Evolutionary conservation across 495 filamentous ascomycete species (phyloP), one percentile per base, ranked within the genome.

Genomic region (Daldinia childiae): DNA sequence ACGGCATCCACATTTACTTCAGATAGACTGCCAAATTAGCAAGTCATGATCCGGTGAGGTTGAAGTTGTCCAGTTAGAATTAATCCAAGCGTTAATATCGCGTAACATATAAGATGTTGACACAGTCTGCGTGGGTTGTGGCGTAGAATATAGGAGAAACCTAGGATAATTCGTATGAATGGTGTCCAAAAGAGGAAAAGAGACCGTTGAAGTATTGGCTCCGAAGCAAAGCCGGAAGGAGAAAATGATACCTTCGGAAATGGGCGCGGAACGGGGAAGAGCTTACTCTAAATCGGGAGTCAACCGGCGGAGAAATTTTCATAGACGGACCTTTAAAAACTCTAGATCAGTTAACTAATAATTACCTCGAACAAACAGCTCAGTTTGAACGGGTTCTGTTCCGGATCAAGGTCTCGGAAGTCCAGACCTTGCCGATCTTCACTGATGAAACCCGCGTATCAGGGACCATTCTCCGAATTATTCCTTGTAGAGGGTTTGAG

Each of bases 1-100:
- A 84, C 61, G 84, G 83, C 14, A 50, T 45, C 3, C 38, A 69
- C 62, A 63, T 61, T 38, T 54, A 66, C 54, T 58, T 36, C 21
- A 66, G 36, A n/a, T 6, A 50, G 6, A 34, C 54, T 61, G 41
- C 64, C 38, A 38, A 59, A 48, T 74, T 64, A 34, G 55, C 67
- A 64, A 11, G 56, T 70, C 17, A 68, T 76, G 6, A 64, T 58
- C 14, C 55, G 72, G 43, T 64, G 66, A 38, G 55, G 67, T 15
- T 79, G 68, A 68, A 77, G 72, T 58, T 74, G 66, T 24, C 74
- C 77, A 19, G 32, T 26, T 5, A 66, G 68, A 21, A 76, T 70
- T 76, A 77, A 79, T 67, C 73, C 73, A 19, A 68, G 56, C 11
- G 76, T 72, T n/a, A 72, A 76, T 14, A 41, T 29, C 27, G 27